These are phyloP conservation scores for Fusarium austroafricanum DNA, from an alignment of 2,329 filamentous ascomycete genomes.

Conservation along the genomic window DNA sequence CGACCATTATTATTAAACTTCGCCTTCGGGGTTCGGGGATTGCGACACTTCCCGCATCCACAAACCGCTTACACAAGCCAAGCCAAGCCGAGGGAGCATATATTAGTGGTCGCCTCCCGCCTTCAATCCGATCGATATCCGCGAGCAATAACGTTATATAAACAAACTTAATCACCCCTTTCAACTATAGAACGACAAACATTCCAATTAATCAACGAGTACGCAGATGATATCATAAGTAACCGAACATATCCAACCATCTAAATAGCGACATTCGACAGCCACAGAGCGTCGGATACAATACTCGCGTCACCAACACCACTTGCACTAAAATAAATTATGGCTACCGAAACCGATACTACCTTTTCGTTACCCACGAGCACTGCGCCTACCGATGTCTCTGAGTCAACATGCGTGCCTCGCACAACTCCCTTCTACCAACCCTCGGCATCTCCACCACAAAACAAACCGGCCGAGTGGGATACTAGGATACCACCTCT, in stretches of 20 bases:
- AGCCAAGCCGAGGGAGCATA: slow-evolving; percentile 25
- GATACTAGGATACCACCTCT: slow-evolving; percentile 46
- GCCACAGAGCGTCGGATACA: slow-evolving; percentile 21
- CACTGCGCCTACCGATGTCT: slow-evolving; percentile 49
- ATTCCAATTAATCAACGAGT: background rate
- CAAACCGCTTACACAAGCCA: slow-evolving; percentile 38
- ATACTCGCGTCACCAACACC: slow-evolving; percentile 1
- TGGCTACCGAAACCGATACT: slow-evolving; percentile 51
- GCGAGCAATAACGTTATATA: background rate
- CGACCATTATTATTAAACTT: slow-evolving; percentile 5
- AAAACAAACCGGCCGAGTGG: slow-evolving; percentile 44
- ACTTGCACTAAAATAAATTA: slow-evolving; percentile 21
- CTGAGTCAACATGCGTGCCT: slow-evolving; percentile 46
- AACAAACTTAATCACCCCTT: background rate
- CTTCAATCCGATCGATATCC: slow-evolving; percentile 8
- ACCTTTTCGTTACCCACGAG: slow-evolving; percentile 49
- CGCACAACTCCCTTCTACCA: slow-evolving; percentile 30
- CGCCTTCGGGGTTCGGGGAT: slow-evolving; percentile 36
- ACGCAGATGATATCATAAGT: slow-evolving; percentile 31
- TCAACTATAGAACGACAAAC: background rate
- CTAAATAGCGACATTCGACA: slow-evolving; percentile 8
- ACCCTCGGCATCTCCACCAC: slow-evolving; percentile 25
- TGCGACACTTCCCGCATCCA: slow-evolving; percentile 27
- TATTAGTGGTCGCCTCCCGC: slow-evolving; percentile 26
- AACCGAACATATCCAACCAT: background rate